A percentile compares a stretch with the other conserved stretches of the same genome.
Evolutionary conservation across 192 early-diverging fungal genomes (phyloP).

Genomic region (Dissophora ornata): DNA sequence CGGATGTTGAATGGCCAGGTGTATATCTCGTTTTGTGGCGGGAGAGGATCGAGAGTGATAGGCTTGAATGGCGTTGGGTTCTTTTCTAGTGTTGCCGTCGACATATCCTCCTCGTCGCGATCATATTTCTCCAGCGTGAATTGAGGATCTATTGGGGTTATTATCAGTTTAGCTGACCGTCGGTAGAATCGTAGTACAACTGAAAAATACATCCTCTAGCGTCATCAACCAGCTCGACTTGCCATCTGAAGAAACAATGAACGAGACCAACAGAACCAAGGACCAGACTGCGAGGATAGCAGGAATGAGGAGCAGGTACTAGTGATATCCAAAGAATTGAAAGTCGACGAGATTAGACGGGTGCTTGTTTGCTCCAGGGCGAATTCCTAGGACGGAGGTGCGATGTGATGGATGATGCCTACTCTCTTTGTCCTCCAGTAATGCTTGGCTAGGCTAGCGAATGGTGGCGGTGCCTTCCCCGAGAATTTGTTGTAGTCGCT

Average conservation of each 20-base stretch:
- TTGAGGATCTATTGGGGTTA: conserved; percentile 9
- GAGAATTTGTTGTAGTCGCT: background rate
- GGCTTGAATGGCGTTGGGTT: conserved; percentile 12
- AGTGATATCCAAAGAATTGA: background rate
- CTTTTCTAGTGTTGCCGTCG: background rate
- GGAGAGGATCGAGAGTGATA: conserved; percentile 17
- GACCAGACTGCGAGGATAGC: background rate
- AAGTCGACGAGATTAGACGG: background rate
- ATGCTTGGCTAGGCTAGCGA: background rate
- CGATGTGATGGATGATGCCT: background rate
- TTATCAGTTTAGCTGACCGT: background rate
- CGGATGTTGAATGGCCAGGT: conserved; percentile 18
- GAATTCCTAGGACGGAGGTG: background rate
- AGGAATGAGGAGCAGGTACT: conserved; percentile 1
- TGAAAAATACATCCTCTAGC: background rate
- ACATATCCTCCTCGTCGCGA: background rate
- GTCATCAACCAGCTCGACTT: background rate
- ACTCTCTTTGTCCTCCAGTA: conserved; percentile 1
- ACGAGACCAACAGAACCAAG: background rate
- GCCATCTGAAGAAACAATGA: background rate
- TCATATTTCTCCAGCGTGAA: background rate
- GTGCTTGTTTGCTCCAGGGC: too few relatives aligned
- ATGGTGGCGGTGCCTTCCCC: background rate
- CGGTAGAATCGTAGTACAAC: background rate
- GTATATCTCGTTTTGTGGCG: background rate